A percentile compares a stretch with the other conserved stretches of the same genome.
Evolutionary conservation across 2,329 filamentous ascomycete species (phyloP).

Genomic region (Aspergillus pseudoglaucus): DNA sequence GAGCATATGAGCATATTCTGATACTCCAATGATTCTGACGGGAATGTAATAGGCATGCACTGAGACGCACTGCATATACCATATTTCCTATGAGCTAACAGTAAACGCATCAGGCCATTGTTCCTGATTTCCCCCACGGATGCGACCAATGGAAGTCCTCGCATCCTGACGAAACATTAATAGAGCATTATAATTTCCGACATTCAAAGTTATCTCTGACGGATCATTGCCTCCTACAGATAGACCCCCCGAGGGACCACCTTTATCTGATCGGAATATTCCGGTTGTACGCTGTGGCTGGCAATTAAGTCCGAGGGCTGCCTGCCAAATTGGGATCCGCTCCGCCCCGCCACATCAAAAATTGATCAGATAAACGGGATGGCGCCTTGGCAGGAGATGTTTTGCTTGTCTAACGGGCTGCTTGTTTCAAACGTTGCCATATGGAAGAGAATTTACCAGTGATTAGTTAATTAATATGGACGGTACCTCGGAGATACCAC

Average conservation of each 20-base stretch:
- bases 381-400: neutral
- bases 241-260: neutral
- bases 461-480: too few relatives aligned
- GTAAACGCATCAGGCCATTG: too few relatives aligned
- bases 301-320: neutral
- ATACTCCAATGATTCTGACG: too few relatives aligned
- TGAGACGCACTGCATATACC: too few relatives aligned
- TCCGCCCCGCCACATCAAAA: neutral
- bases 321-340: neutral
- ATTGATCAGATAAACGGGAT: neutral
- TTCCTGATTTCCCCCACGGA: neutral
- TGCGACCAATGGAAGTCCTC: neutral
- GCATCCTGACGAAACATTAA: too few relatives aligned
- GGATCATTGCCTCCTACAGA: neutral
- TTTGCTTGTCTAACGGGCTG: neutral
- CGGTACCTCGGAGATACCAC: too few relatives aligned
- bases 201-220: neutral
- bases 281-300: neutral
- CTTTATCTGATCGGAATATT: neutral
- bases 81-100: too few relatives aligned
- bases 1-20: too few relatives aligned
- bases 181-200: neutral
- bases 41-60: too few relatives aligned
- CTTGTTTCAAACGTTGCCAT: too few relatives aligned
- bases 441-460: neutral